Base-by-base conservation (phyloP, 345 rosid genomes). In the Populus deltoides region DNA sequence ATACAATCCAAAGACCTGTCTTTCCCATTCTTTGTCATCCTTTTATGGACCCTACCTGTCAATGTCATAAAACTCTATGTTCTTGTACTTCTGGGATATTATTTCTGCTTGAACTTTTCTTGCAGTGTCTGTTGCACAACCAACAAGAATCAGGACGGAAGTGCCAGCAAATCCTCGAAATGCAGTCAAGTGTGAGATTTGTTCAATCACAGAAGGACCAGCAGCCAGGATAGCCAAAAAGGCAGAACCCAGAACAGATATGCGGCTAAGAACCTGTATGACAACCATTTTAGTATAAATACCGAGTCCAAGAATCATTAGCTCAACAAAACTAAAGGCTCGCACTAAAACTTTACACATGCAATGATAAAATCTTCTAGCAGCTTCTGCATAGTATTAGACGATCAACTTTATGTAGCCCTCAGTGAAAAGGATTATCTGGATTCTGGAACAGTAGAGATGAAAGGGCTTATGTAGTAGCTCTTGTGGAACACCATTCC, bases 81-180 rank as follows among this genome's bases (percentile, higher is more conserved):
- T 90, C 90, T 93, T 92, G 86, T 95, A 92, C 87, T 95, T 95
- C 35, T 93, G 99, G 55, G 99, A 93, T 75, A 93, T 95, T 31
- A 95, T 89, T 88, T 95, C 98, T 7, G 98, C 99, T 83, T 93
- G 91, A 72, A 95, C 98, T 87, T 95, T 95, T 86, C 99, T 89
- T 66, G 99, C 99, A 16, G 98, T 93, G 76, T 94, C 98, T 0
- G 98, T 93, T 0, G 99, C 99, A 83, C 99, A 93, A n/a, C 99
- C 99, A 6, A 96, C 99, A 63, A 96, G 97, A 82, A 96, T 96
- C 66, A 96, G 97, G 75, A 96, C 94, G 17, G 99, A 96, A 49
- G 99, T 96, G 43, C 98, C 99, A 6, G 99, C 99, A 38, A 96
- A 96, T 84, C 99, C 99, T 66, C 97, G 88, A 82, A 96, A 96